Base-by-base conservation (phyloP, 179 eudicot genomes). In the Spinacia oleracea region DNA sequence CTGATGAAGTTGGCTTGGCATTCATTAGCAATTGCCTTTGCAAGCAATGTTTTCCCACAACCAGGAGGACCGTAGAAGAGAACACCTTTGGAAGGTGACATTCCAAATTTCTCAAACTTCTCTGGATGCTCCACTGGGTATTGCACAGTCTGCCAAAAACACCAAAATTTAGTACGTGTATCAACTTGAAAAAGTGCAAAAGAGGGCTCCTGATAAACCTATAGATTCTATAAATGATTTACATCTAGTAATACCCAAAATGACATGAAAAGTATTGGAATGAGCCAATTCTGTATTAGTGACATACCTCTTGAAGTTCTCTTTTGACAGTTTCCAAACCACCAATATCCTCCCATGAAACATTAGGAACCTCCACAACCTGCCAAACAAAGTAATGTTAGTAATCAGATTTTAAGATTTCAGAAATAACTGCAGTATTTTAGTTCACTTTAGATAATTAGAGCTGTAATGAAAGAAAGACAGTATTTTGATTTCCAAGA, bases 291-390 rank as follows among this genome's bases (percentile, higher is more conserved):
- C 58, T 53, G 4, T 53, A 53, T 20, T n/a, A 53, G 23, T 53
- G n/a, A 53, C 21, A 8, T 79, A 91, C 95, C 91, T 91, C 93
- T 77, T 89, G 93, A 72, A 91, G 96, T 83, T 90, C 93, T 62
- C 91, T 67, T 78, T 90, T 91, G 73, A 91, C 90, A 81, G 84
- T 88, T 5, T 91, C 96, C 68, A 91, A 76, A 3, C 96, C 93
- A 67, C 96, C 96, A 78, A 91, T 89, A 80, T 89, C 92, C 35
- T 81, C 80, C 96, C 96, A 91, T 18, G 86, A 79, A 42, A 89
- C 91, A 72, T 89, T 89, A 8, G 96, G 96, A 73, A 91, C 90
- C 78, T 91, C 92, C 62, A 91, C 91, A 35, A 89, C 87, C 90
- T 91, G 83, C 32, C 35, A 38, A 38, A 1, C 15, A 69, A 40